Percentiles rank a stretch among this genome's conserved stretches.
Evolutionary conservation across 129 eudicot genomes (phyloP).

Genomic region (Cynara cardunculus): DNA sequence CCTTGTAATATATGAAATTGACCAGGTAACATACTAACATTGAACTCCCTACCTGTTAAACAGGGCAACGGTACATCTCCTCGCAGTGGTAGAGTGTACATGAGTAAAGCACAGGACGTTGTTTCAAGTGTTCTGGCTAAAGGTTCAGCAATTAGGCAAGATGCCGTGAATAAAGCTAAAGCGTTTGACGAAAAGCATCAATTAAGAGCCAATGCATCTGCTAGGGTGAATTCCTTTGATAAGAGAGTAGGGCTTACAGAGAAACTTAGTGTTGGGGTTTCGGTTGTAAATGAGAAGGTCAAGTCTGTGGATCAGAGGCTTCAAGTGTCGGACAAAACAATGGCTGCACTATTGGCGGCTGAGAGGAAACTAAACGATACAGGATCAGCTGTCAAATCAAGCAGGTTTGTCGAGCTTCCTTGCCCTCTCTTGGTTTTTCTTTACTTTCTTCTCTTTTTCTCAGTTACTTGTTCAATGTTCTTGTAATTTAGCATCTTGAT

Average conservation of each 20-base stretch:
- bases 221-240: conserved; percentile 78
- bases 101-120: conserved; percentile 87
- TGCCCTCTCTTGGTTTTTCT: not conserved
- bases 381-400: conserved; percentile 97
- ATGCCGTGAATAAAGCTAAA: conserved; percentile 85
- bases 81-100: conserved; percentile 64
- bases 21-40: not conserved
- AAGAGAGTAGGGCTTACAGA: conserved; percentile 76
- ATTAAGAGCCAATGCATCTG: conserved; percentile 88
- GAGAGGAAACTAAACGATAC: conserved; percentile 87
- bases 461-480: not conserved
- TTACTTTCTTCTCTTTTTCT: not conserved
- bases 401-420: conserved; percentile 53
- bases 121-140: conserved; percentile 85
- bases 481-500: not conserved
- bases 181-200: conserved; percentile 96
- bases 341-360: conserved; percentile 94
- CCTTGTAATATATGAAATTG: not conserved
- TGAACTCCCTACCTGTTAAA: not conserved
- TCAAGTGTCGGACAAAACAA: conserved; percentile 95
- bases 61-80: conserved; percentile 61
- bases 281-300: conserved; percentile 89
- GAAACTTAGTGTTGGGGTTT: conserved; percentile 75
- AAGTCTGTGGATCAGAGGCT: conserved; percentile 93
- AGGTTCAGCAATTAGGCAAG: conserved; percentile 89